A percentile compares a stretch with the other conserved stretches of the same genome.
Evolutionary conservation across 805 yeast species (phyloP).

Genomic region (Starmerella cellae): DNA sequence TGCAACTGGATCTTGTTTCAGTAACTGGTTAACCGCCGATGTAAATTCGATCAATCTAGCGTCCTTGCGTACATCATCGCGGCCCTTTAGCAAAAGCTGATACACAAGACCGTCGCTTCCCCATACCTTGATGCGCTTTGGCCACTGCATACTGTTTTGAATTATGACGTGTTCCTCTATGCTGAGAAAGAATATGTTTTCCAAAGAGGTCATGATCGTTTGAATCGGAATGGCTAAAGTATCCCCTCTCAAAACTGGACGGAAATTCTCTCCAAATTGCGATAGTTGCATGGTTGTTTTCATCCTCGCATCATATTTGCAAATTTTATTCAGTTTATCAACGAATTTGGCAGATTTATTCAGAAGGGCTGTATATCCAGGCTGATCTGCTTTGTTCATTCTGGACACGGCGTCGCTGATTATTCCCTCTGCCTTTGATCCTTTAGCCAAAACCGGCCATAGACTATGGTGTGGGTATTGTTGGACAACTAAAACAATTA

Average conservation of each 20-base stretch:
- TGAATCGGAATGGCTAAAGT: slow-evolving; percentile 22
- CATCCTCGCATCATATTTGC: slow-evolving; percentile 2
- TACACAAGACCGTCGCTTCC: slow-evolving; percentile 73
- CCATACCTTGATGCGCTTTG: slow-evolving; percentile 56
- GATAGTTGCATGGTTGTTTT: slow-evolving; percentile 3
- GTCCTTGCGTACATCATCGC: slow-evolving; percentile 90
- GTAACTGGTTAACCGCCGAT: slow-evolving; percentile 63
- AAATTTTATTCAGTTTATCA: slow-evolving; percentile 8
- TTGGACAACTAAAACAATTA: slow-evolving; percentile 44
- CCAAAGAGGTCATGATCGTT: slow-evolving; percentile 16
- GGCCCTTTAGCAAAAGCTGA: slow-evolving; percentile 64
- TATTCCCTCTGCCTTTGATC: neutral
- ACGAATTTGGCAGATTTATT: neutral
- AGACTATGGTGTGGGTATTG: slow-evolving; percentile 70
- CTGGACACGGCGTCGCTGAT: slow-evolving; percentile 6
- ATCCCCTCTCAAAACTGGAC: slow-evolving; percentile 1
- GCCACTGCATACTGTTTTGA: slow-evolving; percentile 73
- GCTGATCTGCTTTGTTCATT: neutral
- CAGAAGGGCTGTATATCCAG: neutral
- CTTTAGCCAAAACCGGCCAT: slow-evolving; percentile 61
- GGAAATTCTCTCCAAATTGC: slow-evolving; percentile 13
- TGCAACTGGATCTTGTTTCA: slow-evolving; percentile 56
- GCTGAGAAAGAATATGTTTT: slow-evolving; percentile 34
- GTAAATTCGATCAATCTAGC: slow-evolving; percentile 89
- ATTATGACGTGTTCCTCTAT: slow-evolving; percentile 59